Evolutionary conservation across 2,329 filamentous ascomycete species (phyloP), one percentile per base, ranked within the genome.

Genomic region (Pochonia chlamydosporia): DNA sequence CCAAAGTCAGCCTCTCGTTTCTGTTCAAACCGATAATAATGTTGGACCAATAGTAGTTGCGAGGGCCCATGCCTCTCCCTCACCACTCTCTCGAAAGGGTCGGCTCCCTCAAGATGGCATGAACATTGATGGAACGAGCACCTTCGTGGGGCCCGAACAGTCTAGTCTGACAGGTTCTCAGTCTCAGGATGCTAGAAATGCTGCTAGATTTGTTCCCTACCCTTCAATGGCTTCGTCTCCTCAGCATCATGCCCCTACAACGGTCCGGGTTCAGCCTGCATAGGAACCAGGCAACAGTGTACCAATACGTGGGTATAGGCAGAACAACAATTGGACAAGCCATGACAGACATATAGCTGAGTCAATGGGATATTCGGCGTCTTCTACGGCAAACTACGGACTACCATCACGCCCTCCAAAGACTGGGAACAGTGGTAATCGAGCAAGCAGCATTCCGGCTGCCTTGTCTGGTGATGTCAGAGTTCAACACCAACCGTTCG

Each of bases 221-320:
- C 5, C 20, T 9, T 5, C 35, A 39, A 23, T 13, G 14, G 13
- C n/a, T 14, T 13, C 5, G 9, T 23, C 35, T 8, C 8, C 35
- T 21, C 35, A 24, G 35, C 20, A 18, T 14, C 35, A 13, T 9
- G 20, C 3, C 2, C 18, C 35, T 14, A 23, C 10, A 9, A 39
- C 11, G 35, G 9, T 14, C 35, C 18, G 49, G 39, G 46, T 14
- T 36, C 51, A 50, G 44, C 43, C 52, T 57, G 55, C 44, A 16
- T 54, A 54, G 52, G 40, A 50, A 21, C 20, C 52, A 52, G 55
- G 37, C 37, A 24, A 41, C 39, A 40, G 43, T 48, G 44, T 39
- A 31, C 31, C 26, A 28, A n/a, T 25, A 39, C 11, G 40, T 50
- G 30, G 16, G 5, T 23, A 21, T n/a, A 36, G 18, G 21, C n/a